Evolutionary conservation across 768 basidiomycete species (phyloP), one percentile per base, ranked within the genome.

Genomic region (Leccinum subgranulosum): DNA sequence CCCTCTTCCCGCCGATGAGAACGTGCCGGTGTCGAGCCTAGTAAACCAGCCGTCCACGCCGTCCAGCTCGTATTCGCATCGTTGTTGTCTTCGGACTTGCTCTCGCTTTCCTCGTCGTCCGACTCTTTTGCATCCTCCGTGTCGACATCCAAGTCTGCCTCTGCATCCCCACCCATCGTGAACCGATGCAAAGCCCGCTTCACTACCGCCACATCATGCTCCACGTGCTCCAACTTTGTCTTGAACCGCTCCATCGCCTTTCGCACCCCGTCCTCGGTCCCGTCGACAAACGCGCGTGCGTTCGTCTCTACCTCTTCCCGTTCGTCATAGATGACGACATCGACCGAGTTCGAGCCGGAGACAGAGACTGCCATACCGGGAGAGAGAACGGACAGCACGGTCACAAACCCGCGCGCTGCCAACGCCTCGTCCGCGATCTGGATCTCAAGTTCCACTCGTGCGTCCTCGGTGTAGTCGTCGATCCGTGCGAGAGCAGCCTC

Each of bases 361-460:
- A 19, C 39, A 41, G 39, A n/a, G 9, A 63, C 57, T 0, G 84
- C 84, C 2, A 82, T 82, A 23, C 36, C 17, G 0, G 36, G 36
- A 39, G 36, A 41, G 23, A 82, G 81, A 3, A 91, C 75, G 15
- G 75, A 73, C 12, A 92, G 73, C n/a, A 91, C 68, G 1, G 87
- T 84, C 62, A 85, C 83, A 58, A 85, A 92, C 3, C 90, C 90
- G 8, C 78, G 79, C 7, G 76, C 75, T 0, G 86, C 75, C 14
- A 92, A 78, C 11, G 78, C 79, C 60, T 90, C 90, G 66, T 94
- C 91, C 2, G 87, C 81, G 10, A 85, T 74, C 23, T 84, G 81
- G 41, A 93, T 92, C 73, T 93, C 91, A 21, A 94, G 74, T 66
- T 93, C 91, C 10, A 94, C 91, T 1, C 88, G 83, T 1, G 84